These are phyloP conservation scores for Albatrellus ellisii DNA, from an alignment of 768 basidiomycete genomes.

Conservation along the genomic window DNA sequence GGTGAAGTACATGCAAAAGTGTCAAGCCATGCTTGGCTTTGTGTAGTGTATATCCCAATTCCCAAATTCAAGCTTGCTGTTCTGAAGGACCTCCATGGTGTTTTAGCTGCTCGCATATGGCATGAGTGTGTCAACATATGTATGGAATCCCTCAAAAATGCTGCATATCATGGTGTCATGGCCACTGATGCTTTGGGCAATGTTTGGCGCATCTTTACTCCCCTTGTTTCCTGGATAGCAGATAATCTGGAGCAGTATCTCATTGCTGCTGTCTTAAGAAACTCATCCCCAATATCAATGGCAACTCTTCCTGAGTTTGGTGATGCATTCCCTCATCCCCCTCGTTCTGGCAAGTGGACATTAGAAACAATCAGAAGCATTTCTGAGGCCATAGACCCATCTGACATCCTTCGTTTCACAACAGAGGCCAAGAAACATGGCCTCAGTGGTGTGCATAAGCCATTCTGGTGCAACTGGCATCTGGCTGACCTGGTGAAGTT, in stretches of 20 bases:
- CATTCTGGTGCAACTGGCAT: conserved; percentile 1
- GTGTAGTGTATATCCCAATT: too few relatives aligned
- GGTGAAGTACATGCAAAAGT: too few relatives aligned
- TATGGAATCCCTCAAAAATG: not conserved
- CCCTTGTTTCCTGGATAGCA: not conserved
- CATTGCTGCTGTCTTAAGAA: not conserved
- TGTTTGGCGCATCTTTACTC: not conserved
- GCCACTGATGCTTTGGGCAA: not conserved
- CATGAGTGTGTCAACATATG: too few relatives aligned
- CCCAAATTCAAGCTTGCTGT: too few relatives aligned
- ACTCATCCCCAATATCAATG: not conserved
- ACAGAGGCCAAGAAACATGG: not conserved
- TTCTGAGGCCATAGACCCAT: not conserved
- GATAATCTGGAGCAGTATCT: not conserved
- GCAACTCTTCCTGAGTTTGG: conserved; percentile 1
- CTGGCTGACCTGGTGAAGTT: not conserved
- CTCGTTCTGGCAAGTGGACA: not conserved
- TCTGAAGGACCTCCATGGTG: too few relatives aligned
- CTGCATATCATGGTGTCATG: not conserved
- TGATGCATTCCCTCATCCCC: conserved; percentile 1
- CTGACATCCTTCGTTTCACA: not conserved
- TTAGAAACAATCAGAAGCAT: not conserved
- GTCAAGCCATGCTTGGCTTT: too few relatives aligned
- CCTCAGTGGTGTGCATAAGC: conserved; percentile 1
- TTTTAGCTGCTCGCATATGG: too few relatives aligned